Evolutionary conservation across 2,329 filamentous ascomycete genomes (phyloP).

Genomic region (Microsporum audouinii): DNA sequence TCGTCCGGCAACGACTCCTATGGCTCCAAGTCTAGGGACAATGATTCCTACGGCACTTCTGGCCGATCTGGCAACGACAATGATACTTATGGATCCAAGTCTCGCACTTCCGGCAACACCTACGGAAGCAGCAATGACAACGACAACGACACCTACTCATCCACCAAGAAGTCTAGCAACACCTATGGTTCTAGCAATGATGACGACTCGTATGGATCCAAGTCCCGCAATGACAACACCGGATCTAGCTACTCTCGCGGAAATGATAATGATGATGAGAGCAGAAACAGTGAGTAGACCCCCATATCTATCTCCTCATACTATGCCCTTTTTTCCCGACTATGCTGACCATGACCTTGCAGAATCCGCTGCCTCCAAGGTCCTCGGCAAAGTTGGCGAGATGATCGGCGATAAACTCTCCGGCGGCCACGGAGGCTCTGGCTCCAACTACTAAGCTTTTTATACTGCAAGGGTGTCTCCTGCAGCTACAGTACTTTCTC

Average conservation of each 20-base stretch:
- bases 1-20: not conserved
- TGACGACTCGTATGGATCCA: conserved; percentile 6
- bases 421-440: not conserved
- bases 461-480: not conserved
- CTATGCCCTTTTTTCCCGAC: not conserved
- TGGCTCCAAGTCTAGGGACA: not conserved
- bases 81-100: not conserved
- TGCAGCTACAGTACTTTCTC: not conserved
- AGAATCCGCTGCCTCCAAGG: conserved; percentile 8
- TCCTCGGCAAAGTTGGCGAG: conserved; percentile 9
- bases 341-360: not conserved
- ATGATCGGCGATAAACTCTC: conserved; percentile 8
- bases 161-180: not conserved
- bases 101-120: not conserved
- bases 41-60: not conserved
- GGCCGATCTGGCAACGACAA: conserved; percentile 1
- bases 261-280: conserved; percentile 6
- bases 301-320: not conserved
- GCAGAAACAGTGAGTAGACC: conserved; percentile 5
- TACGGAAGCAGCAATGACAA: not conserved
- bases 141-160: conserved; percentile 2
- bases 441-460: conserved; percentile 1
- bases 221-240: conserved; percentile 2
- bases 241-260: conserved; percentile 1
- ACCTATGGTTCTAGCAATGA: not conserved